Percentiles rank a stretch among this genome's conserved stretches.
Evolutionary conservation across 1,139 yeast genomes (phyloP).

Genomic region (Zygotorulaspora mrakii): DNA sequence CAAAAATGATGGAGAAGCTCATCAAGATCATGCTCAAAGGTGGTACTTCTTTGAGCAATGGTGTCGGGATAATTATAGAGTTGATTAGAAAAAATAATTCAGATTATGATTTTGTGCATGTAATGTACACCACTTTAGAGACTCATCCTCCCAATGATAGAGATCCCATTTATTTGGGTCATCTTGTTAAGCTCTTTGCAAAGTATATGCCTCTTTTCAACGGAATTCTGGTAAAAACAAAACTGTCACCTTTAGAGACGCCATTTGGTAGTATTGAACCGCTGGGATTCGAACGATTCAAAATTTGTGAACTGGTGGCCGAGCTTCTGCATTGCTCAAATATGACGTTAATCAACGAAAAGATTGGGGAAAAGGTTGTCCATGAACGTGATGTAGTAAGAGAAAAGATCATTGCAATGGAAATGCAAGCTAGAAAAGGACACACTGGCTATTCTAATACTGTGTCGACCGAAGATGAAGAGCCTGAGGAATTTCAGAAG

Average conservation of each 20-base stretch:
- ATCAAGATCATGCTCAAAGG: constrained; percentile 86
- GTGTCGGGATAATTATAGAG: constrained; percentile 94
- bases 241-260: constrained; percentile 50
- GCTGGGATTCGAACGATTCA: constrained; percentile 91
- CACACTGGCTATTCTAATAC: background rate
- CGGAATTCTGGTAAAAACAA: constrained; percentile 44
- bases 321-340: constrained; percentile 94
- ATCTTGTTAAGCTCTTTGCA: constrained; percentile 76
- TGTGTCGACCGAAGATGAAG: constrained; percentile 7
- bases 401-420: constrained; percentile 18
- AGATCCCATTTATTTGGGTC: constrained; percentile 92
- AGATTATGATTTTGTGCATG: constrained; percentile 89
- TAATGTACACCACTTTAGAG: constrained; percentile 78
- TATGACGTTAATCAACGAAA: constrained; percentile 88
- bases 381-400: constrained; percentile 72
- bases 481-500: constrained; percentile 5
- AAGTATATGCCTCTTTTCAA: constrained; percentile 69
- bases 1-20: constrained; percentile 58
- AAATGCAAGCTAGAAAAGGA: constrained; percentile 7
- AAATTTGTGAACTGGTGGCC: constrained; percentile 91
- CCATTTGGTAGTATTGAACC: constrained; percentile 81
- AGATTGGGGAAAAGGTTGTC: constrained; percentile 74
- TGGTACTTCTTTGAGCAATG: constrained; percentile 88
- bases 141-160: constrained; percentile 93
- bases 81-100: constrained; percentile 93